Base-by-base conservation (phyloP, 257 asterid genomes). In the Solanum acaule region DNA sequence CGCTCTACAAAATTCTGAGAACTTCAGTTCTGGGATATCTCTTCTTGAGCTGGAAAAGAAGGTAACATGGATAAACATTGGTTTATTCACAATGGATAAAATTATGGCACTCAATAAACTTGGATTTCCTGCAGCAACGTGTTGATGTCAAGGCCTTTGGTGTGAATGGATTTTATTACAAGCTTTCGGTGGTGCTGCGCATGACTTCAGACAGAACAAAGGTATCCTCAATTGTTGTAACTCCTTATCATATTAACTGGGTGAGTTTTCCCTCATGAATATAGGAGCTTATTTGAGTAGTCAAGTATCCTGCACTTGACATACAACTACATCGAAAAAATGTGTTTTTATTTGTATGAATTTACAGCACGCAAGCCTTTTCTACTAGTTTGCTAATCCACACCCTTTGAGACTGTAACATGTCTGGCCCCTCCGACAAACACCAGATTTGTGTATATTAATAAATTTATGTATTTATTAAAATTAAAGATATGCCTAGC, bases 131-230 rank as follows among this genome's bases (percentile, higher is more conserved):
- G 71, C 95, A 97, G 99, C 99, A 97, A 95, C 93, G 99, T 87
- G 96, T 96, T 90, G 99, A 97, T 89, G 90, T 93, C 90, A 93
- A 79, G 92, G 99, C 99, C 82, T 93, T 91, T 89, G 93, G 92
- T 87, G 92, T 94, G 49, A 92, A 96, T 85, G 98, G 98, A 86
- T 93, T 91, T 90, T 97, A 97, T 93, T 93, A 94, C 94, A 96
- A 94, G 94, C 99, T 97, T 89, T 96, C 99, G 75, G 98, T 98
- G 91, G 91, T 93, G 90, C 91, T 97, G 89, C 93, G 92, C 92
- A 97, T 97, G 99, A 97, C 98, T 89, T 97, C 99, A 88, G 99
- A 97, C 93, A 94, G 99, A 94, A 97, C 99, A 76, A 97, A 97
- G 99, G 99, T 97, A 93, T 63, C 88, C 44, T 42, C 44, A 87